Base-by-base conservation (phyloP, 116 monocot genomes). In the Trichopus zeylanicus region DNA sequence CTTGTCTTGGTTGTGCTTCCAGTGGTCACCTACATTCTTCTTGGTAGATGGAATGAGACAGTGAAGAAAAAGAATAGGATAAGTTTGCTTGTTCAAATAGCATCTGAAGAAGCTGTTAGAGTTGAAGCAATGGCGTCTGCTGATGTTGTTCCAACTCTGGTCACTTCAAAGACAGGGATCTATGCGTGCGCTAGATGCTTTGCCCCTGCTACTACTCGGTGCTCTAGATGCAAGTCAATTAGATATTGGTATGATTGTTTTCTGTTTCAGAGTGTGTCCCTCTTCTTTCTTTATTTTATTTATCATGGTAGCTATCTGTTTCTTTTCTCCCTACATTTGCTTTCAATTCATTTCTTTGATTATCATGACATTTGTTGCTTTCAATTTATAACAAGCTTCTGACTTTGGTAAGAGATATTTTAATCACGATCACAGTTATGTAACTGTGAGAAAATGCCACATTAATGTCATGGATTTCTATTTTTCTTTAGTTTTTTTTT, bases 151-250 rank as follows among this genome's bases (percentile, higher is more conserved):
- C 68, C 78, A 8, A 3, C 26, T 55, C 23, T 34, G 13, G 62
- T 73, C 59, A 52, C 64, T 35, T 26, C 51, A 15, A 85, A 73
- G 47, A 29, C 35, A 16, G 55, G 61, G 22, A 34, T 51, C 65
- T 67, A 88, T 72, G 73, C 69, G 53, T 95, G 94, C 61, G 90
- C 89, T 12, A 75, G 71, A 66, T 95, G 95, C 67, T 78, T 73
- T 51, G 57, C 83, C 26, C 90, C 90, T 61, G 90, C 95, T 25
- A 87, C 80, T 19, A 89, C 95, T 47, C 78, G 95, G 33, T 95
- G 95, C 64, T 86, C 95, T 21, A 78, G 86, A 77, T 95, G 95
- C 87, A 95, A 95, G 62, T 83, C 95, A 46, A 78, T 90, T n/a
- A 78, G 87, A 83, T 95, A 95, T 59, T 95, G 95, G 95, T 95